phyloP scores from a whole-genome alignment of 352 stramenopile species.

The Globisporangium apiculatum region DNA sequence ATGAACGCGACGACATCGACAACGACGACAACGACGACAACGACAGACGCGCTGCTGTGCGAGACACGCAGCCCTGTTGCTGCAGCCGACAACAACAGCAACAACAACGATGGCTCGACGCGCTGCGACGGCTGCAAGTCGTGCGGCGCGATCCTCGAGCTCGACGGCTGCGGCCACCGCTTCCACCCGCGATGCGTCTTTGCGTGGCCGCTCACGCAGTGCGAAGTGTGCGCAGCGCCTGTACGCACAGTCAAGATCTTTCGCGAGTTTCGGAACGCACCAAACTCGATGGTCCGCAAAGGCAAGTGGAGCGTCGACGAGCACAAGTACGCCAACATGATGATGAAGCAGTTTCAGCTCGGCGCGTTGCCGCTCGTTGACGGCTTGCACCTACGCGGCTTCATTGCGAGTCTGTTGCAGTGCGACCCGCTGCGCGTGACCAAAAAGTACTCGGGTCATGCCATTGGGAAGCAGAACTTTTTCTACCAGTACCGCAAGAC shows the following conservation, averaged over 20 bases:
- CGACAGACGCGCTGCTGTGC: background rate
- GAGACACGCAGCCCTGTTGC: background rate
- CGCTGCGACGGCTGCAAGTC: conserved; percentile 69
- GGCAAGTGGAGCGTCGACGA: conserved; percentile 74
- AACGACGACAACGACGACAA: background rate
- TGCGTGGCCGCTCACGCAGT: conserved; percentile 54
- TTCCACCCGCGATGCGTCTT: conserved; percentile 78
- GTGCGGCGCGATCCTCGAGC: conserved; percentile 56
- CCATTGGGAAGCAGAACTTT: conserved; percentile 79
- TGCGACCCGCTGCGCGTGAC: conserved; percentile 78
- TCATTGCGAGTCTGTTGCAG: conserved; percentile 69
- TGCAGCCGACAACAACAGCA: background rate
- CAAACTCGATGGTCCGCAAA: conserved; percentile 50
- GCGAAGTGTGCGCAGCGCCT: conserved; percentile 46
- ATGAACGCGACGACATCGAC: conserved; percentile 8
- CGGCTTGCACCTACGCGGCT: conserved; percentile 63
- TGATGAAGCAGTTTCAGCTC: conserved; percentile 81
- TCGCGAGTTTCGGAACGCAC: conserved; percentile 28
- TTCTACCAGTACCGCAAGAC: conserved; percentile 47
- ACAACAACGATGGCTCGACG: conserved; percentile 31
- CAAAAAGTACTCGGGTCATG: conserved; percentile 71
- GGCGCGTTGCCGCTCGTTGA: conserved; percentile 56
- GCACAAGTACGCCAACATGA: conserved; percentile 73
- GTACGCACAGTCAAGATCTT: conserved; percentile 43
- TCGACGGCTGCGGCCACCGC: conserved; percentile 60